phyloP scores from a whole-genome alignment of 2,329 filamentous ascomycete species.

The Leptodontidium sp. region DNA sequence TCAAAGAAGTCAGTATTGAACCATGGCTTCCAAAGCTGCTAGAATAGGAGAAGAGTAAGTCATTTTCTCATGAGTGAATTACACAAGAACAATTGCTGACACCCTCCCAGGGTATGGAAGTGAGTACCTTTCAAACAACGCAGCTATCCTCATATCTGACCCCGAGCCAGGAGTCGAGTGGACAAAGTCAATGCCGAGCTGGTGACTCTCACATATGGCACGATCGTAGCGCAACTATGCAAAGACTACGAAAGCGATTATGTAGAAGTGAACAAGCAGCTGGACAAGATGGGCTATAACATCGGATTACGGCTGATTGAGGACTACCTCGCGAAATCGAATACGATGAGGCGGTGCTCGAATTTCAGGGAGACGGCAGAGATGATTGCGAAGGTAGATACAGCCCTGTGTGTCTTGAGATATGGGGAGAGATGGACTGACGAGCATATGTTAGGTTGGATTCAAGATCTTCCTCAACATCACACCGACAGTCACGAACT shows the following conservation, averaged over 20 bases:
- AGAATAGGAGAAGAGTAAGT: constrained; percentile 79
- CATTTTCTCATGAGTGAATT: neutral
- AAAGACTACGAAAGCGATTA: constrained; percentile 97
- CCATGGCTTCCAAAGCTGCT: constrained; percentile 66
- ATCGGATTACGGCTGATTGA: constrained; percentile 96
- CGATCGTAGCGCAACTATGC: constrained; percentile 94
- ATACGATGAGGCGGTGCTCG: constrained; percentile 84
- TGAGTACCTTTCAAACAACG: constrained; percentile 39
- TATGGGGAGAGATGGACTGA: constrained; percentile 9
- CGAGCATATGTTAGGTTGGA: constrained; percentile 70
- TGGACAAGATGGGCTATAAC: constrained; percentile 99
- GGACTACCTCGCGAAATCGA: constrained; percentile 96
- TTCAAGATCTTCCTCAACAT: constrained; percentile 99
- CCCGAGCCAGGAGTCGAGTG: constrained; percentile 76
- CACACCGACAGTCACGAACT: constrained; percentile 91
- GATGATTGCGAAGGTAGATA: constrained; percentile 85
- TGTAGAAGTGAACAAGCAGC: constrained; percentile 92
- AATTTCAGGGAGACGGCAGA: constrained; percentile 97
- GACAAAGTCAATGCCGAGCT: constrained; percentile 99
- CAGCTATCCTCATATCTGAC: constrained; percentile 43
- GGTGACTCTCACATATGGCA: constrained; percentile 96
- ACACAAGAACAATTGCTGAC: constrained; percentile 37
- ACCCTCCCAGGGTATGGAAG: constrained; percentile 48
- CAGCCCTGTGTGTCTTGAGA: neutral
- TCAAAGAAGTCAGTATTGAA: neutral